These are phyloP conservation scores for Spinellus fusiger DNA, from an alignment of 192 early-diverging fungal genomes.

Conservation along the genomic window DNA sequence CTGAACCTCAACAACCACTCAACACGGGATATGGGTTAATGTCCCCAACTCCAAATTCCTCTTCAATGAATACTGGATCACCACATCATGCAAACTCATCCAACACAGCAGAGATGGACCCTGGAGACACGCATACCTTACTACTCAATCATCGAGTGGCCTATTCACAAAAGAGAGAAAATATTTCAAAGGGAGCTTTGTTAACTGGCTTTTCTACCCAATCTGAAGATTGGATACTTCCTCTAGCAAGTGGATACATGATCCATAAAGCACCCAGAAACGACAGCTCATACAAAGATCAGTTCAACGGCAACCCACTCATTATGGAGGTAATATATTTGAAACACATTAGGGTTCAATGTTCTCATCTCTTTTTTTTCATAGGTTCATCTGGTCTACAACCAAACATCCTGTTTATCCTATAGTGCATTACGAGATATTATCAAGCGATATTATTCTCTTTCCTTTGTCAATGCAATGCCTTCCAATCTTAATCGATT, in stretches of 20 bases:
- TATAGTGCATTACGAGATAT: slow-evolving; percentile 41
- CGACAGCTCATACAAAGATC: slow-evolving; percentile 36
- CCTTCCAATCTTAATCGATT: slow-evolving; percentile 42
- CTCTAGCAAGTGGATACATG: slow-evolving; percentile 45
- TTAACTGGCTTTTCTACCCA: slow-evolving; percentile 10
- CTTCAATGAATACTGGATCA: background rate
- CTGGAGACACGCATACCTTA: slow-evolving; percentile 37
- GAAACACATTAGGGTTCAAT: background rate
- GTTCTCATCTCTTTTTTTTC: background rate
- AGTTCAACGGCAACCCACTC: slow-evolving; percentile 34
- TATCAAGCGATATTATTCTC: slow-evolving; percentile 43
- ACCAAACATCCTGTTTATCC: slow-evolving; percentile 23
- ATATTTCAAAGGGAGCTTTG: slow-evolving; percentile 8
- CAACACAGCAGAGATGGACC: background rate
- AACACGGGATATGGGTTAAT: slow-evolving; percentile 4
- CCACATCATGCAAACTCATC: background rate
- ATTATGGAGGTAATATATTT: slow-evolving; percentile 36
- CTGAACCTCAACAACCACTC: slow-evolving; percentile 7
- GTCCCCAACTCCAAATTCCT: background rate
- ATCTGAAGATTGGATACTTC: slow-evolving; percentile 35
- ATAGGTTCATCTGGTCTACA: slow-evolving; percentile 31
- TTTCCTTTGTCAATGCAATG: slow-evolving; percentile 42
- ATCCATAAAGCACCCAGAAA: slow-evolving; percentile 37
- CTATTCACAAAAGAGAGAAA: slow-evolving; percentile 30
- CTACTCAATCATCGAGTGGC: slow-evolving; percentile 48